Base-by-base conservation (phyloP, 2,329 filamentous ascomycete genomes). In the Cladosporium sp. region DNA sequence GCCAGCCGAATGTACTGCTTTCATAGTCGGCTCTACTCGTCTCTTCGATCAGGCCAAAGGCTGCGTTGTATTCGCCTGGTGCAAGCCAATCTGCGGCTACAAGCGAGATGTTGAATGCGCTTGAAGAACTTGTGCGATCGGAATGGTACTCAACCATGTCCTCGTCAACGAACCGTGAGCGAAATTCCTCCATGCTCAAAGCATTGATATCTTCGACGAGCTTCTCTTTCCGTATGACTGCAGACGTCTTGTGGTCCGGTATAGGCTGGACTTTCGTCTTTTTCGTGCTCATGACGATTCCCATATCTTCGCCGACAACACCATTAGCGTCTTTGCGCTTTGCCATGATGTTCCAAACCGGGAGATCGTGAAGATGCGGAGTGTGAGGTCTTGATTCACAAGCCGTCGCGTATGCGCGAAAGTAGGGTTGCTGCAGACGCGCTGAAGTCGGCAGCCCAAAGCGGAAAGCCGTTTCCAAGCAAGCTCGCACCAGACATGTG, bases 11-110 rank as follows among this genome's bases (percentile, higher is more conserved):
- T 6, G 77, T 78, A 2, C 88, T 89, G 15, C 73, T 71, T 57
- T 83, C 82, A 70, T 92, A 92, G 71, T 87, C 84, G 5, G 74
- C 67, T 14, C 78, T 76, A 65, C 87, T 90, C 0, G 88, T 91
- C 51, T 77, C 72, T 61, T 87, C 80, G 54, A 92, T 78, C 6
- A 87, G 75, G 9, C 73, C 63, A 61, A 84, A 78, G 66, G 83
- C 85, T 25, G 74, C 72, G 17, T 76, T 68, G 34, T 84, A 69
- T 45, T 80, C 76, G 0, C 36, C 20, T 9, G 60, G 43, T 1
- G 38, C 50, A 6, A 68, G 55, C 14, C 54, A 54, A 9, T 58
- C 40, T 9, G 61, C 40, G 7, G 63, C 43, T 15, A 61, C 50
- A 20, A 63, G 58, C 8, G 49, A 51, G 49, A 66, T 50, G 22